phyloP scores from a whole-genome alignment of 2,329 filamentous ascomycete species.

The Beauveria medogensis region DNA sequence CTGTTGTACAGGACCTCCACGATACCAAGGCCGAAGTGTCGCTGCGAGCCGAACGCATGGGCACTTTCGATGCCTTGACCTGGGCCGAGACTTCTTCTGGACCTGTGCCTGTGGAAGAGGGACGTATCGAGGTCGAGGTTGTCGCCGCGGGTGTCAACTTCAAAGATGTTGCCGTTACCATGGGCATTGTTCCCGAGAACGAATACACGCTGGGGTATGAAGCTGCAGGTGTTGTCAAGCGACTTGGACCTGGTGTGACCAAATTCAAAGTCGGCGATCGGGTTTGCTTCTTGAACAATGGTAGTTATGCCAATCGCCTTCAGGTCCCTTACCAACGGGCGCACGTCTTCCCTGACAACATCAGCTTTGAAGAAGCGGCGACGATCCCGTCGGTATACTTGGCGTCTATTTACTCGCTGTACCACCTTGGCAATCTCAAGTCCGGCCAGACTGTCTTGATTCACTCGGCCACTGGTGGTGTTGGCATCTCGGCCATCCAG shows the following conservation, averaged over 20 bases:
- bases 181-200: conserved; percentile 13
- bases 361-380: conserved; percentile 27
- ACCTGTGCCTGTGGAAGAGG: neutral
- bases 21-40: neutral
- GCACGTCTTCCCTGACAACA: conserved; percentile 23
- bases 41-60: neutral
- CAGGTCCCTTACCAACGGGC: neutral
- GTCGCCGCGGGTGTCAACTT: conserved; percentile 8
- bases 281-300: conserved; percentile 13
- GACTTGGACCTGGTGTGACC: conserved; percentile 4
- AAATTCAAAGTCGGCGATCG: conserved; percentile 14
- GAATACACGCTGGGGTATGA: conserved; percentile 14
- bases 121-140: conserved; percentile 13
- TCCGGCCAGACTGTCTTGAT: conserved; percentile 27
- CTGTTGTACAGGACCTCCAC: neutral
- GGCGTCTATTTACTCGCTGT: conserved; percentile 20
- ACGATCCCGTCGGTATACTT: conserved; percentile 24
- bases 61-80: neutral
- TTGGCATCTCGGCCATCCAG: conserved; percentile 24
- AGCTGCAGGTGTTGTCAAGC: conserved; percentile 16
- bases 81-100: conserved; percentile 15
- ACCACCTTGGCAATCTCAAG: conserved; percentile 19
- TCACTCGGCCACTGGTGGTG: conserved; percentile 24
- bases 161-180: conserved; percentile 15
- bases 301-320: neutral